A percentile compares a stretch with the other conserved stretches of the same genome.
Evolutionary conservation across 371 early-diverging fungal genomes (phyloP).

Genomic region (Thermomucor indicae-seudaticae): DNA sequence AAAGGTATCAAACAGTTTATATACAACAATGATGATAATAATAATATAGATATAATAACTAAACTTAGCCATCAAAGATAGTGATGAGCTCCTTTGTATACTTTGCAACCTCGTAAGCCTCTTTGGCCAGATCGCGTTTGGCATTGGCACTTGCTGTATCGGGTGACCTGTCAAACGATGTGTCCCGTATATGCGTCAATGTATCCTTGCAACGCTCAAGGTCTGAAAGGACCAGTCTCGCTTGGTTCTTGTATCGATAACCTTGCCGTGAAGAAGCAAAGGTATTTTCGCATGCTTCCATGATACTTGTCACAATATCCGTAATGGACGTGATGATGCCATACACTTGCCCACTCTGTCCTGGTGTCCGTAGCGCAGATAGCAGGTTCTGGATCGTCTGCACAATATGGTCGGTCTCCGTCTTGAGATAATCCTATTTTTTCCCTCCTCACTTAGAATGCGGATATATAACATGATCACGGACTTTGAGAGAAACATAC

Average conservation of each 20-base stretch:
- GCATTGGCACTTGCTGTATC: slow-evolving; percentile 55
- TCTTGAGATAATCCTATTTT: slow-evolving; percentile 67
- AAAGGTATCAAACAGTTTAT: too few species aligned
- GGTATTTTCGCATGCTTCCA: slow-evolving; percentile 37
- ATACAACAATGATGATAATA: too few species aligned
- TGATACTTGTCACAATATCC: slow-evolving; percentile 41
- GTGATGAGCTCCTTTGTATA: slow-evolving; percentile 71
- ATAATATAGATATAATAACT: too few species aligned
- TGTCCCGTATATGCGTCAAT: slow-evolving; percentile 65
- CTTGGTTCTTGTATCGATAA: slow-evolving; percentile 35
- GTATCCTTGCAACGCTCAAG: slow-evolving; percentile 63
- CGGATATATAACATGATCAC: too few species aligned
- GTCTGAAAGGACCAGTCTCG: slow-evolving; percentile 60
- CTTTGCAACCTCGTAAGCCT: slow-evolving; percentile 90
- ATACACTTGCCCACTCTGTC: slow-evolving; percentile 64
- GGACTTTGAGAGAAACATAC: slow-evolving; percentile 11
- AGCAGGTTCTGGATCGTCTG: slow-evolving; percentile 82
- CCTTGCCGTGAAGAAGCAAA: slow-evolving; percentile 36
- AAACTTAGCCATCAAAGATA: slow-evolving; percentile 35
- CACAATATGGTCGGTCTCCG: slow-evolving; percentile 83
- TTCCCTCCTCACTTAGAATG: too few species aligned
- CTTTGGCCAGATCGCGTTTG: slow-evolving; percentile 85
- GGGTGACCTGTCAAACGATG: slow-evolving; percentile 29
- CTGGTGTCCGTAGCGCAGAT: slow-evolving; percentile 61
- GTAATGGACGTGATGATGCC: slow-evolving; percentile 69